phyloP scores from a whole-genome alignment of 2,329 filamentous ascomycete species.

The Arthrobotrys conoides region DNA sequence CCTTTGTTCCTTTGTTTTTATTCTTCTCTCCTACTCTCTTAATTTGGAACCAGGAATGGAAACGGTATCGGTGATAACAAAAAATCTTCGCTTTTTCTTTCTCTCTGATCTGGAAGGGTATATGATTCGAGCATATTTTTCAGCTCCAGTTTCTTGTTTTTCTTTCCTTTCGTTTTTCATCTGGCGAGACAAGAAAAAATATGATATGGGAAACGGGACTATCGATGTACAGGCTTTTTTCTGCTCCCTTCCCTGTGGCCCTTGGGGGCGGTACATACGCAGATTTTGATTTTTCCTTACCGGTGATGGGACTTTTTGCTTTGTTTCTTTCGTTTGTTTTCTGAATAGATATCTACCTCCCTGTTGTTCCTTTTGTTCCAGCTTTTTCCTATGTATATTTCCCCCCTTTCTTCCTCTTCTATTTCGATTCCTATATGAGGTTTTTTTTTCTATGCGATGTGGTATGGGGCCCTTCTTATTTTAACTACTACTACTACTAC shows the following conservation, averaged over 20 bases:
- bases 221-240: conserved; percentile 40
- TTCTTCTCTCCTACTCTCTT: conserved; percentile 32
- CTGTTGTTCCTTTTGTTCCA: conserved; percentile 19
- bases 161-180: conserved; percentile 11
- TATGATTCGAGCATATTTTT: conserved; percentile 28
- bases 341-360: conserved; percentile 22
- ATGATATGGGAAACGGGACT: conserved; percentile 29
- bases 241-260: conserved; percentile 11
- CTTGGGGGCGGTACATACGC: conserved; percentile 44
- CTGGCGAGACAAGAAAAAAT: conserved; percentile 5
- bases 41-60: conserved; percentile 42
- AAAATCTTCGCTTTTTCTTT: conserved; percentile 33
- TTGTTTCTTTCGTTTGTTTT: conserved; percentile 2
- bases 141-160: conserved; percentile 15
- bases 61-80: conserved; percentile 34
- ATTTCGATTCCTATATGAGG: conserved; percentile 14
- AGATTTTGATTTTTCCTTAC: conserved; percentile 17
- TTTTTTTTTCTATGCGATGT: not conserved
- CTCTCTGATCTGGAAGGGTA: conserved; percentile 29
- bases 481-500: no score
- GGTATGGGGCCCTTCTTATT: not conserved
- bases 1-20: conserved; percentile 28
- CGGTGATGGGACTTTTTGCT: not conserved
- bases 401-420: conserved; percentile 5
- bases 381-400: conserved; percentile 26